A percentile compares a stretch with the other conserved stretches of the same genome.
phyloP scores from a whole-genome alignment of 306 rosid species.

The Ormosia semicastrata region DNA sequence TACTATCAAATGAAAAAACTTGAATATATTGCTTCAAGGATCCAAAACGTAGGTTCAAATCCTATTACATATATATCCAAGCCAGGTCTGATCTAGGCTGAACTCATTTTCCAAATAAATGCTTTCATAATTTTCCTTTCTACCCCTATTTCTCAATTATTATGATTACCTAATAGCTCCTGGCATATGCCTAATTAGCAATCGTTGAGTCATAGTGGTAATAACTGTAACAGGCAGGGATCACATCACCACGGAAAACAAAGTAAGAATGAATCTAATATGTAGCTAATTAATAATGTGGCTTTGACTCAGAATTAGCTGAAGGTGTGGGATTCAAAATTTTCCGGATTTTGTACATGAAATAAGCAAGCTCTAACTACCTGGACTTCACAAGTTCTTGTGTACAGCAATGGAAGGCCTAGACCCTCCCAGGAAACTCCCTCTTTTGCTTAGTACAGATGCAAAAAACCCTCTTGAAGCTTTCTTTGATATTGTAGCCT shows the following conservation, averaged over 20 bases:
- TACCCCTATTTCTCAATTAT: neutral
- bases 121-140: neutral
- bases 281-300: neutral
- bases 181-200: neutral
- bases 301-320: conserved; percentile 15
- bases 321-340: neutral
- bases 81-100: neutral
- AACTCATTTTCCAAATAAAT: neutral
- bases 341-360: neutral
- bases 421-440: conserved; percentile 32
- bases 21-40: neutral
- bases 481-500: conserved; percentile 72
- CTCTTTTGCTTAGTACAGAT: conserved; percentile 35
- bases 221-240: neutral
- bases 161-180: neutral
- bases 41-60: neutral
- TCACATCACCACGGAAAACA: conserved; percentile 3
- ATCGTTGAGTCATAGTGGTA: neutral
- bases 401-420: conserved; percentile 36
- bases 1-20: neutral
- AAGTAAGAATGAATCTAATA: neutral
- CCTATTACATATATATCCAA: neutral
- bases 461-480: conserved; percentile 46
- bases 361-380: neutral
- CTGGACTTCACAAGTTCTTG: conserved; percentile 19